These are phyloP conservation scores for Xylaria longipes DNA, from an alignment of 495 filamentous ascomycete genomes.

Conservation along the genomic window DNA sequence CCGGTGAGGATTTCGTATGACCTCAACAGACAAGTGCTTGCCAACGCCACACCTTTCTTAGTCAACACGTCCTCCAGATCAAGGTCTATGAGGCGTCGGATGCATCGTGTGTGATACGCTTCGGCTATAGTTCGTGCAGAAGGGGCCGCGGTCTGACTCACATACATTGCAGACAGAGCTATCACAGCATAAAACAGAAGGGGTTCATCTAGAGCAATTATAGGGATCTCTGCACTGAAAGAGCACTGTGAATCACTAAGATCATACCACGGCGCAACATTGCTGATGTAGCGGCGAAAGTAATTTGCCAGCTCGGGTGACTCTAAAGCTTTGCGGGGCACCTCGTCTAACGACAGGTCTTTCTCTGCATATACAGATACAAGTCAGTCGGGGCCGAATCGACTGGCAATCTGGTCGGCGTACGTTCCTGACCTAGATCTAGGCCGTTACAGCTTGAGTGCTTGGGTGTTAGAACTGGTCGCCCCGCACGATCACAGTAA, in stretches of 20 bases:
- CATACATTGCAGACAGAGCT: conserved; percentile 42
- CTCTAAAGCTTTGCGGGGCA: conserved; percentile 34
- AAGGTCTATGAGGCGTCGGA: conserved; percentile 28
- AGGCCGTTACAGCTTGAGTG: background rate
- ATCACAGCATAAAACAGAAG: conserved; percentile 47
- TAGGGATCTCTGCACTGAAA: conserved; percentile 41
- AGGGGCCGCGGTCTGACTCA: conserved; percentile 23
- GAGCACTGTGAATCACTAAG: conserved; percentile 40
- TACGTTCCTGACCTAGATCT: conserved; percentile 1
- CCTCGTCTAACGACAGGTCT: background rate
- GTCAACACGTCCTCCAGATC: conserved; percentile 30
- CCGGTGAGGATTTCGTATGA: conserved; percentile 48
- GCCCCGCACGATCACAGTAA: conserved; percentile 37
- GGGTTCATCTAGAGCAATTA: conserved; percentile 37
- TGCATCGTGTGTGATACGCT: conserved; percentile 30
- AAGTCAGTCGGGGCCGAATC: background rate
- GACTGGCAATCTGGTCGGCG: background rate
- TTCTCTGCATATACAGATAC: background rate
- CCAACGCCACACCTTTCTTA: conserved; percentile 40
- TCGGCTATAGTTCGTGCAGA: conserved; percentile 21
- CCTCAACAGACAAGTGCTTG: conserved; percentile 46
- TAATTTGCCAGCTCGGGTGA: conserved; percentile 28
- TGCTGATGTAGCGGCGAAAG: conserved; percentile 42
- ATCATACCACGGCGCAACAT: conserved; percentile 48
- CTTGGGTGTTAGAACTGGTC: background rate